Base-by-base conservation (phyloP, 2,329 filamentous ascomycete genomes). In the Calonectria ilicicola region DNA sequence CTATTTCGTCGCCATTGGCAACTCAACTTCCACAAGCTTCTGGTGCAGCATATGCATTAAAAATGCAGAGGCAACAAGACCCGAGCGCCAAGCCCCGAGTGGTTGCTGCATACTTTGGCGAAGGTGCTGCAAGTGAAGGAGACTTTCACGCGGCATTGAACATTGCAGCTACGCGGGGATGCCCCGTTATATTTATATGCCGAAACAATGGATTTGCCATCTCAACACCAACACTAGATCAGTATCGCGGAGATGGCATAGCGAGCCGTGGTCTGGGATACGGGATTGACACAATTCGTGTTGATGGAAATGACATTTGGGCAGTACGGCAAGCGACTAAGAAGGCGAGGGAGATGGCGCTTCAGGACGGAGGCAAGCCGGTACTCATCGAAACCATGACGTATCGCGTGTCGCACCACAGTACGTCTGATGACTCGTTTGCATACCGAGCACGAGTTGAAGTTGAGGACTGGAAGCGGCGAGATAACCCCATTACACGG, bases 391-490 rank as follows among this genome's bases (percentile, higher is more conserved):
- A 99, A 85, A 95, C 95, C 69, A 98, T 99, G 94, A 96, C 94
- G 27, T 99, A 99, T 85, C 95, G 97, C n/a, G 96, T 98, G 51
- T 96, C 94, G 8, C 95, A 99, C 82, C 97, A 99, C 86, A 98
- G 95, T 84, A 99, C 97, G 0, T 97, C 94, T 0, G 97, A 99
- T 81, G 97, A 99, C 85, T 97, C 94, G 29, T 99, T 98, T 80
- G 97, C 97, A 0, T 99, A 99, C 86, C 93, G 97, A 10, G 95
- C 96, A 1, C 92, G 93, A 29, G 92, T 98, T 1, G 97, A 99
- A 81, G 97, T 99, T 83, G 95, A 98, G 82, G 95, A 98, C 82
- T 98, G 95, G 95, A 98, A 97, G 84, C 89, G 95, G 0, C 88
- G 95, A 15, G 96, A 98, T 81, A 98, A 98, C 80, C 95, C 95